Base-by-base conservation (phyloP, 495 filamentous ascomycete genomes). In the Bathelium albidoporum region DNA sequence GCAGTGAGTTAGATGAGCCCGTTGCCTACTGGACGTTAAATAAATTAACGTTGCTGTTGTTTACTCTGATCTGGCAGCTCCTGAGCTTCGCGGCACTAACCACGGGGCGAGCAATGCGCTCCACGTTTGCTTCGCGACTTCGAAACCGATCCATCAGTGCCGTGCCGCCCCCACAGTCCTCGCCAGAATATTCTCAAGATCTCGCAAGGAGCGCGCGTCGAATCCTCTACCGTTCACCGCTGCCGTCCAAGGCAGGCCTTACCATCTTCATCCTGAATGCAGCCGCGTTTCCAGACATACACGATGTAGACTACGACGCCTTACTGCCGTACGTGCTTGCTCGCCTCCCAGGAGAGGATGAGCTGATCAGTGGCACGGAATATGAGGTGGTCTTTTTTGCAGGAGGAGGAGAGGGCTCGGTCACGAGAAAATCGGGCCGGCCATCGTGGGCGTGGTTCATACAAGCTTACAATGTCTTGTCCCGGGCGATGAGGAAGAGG, bases 321-420 rank as follows among this genome's bases (percentile, higher is more conserved):
- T 71, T 84, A 11, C 67, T 83, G n/a, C 81, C 81, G 0, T 84
- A 84, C 59, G 81, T 84, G 12, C 74, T 84, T n/a, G 76, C 76
- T 7, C 68, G 80, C 53, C 68, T 84, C 24, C 81, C 81, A 0
- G 75, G 75, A 1, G 80, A 84, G 43, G 81, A 83, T 31, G 82
- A 83, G 45, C 65, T 84, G 52, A 68, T 80, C 1, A 71, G 71
- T 1, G 81, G 82, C 4, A 75, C 69, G 2, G 78, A 79, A 45
- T 84, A 84, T 67, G 80, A 81, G 65, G 73, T 84, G 32, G 68
- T 84, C 14, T 82, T 83, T 68, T 82, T 83, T 63, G 81, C 81
- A 9, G 80, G 80, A 20, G 80, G 77, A 2, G 73, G 71, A 14
- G 77, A 80, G 43, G 71, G 72, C 24, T 69, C 69, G n/a, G 71